Conservation (phyloP, 2,329 filamentous ascomycete species). For the Fusarium veterinarium region DNA sequence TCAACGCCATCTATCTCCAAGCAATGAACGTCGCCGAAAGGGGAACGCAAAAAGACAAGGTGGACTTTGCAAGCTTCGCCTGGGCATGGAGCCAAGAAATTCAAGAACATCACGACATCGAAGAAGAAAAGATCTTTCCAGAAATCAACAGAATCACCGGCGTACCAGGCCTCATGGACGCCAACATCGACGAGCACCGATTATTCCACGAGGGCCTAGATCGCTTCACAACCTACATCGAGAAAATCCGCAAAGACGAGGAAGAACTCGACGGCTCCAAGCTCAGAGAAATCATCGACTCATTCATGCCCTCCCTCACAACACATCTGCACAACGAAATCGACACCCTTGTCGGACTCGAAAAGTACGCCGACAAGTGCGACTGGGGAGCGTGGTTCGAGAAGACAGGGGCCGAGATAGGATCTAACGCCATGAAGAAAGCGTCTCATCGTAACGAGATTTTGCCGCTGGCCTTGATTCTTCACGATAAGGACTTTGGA, state of each 20-base stretch:
- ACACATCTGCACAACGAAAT: conserved; percentile 56
- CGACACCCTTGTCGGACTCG: conserved; percentile 49
- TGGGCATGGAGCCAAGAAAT: conserved; percentile 49
- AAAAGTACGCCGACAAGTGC: conserved; percentile 49
- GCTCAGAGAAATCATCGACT: conserved; percentile 35
- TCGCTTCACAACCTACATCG: conserved; percentile 48
- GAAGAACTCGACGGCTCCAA: conserved; percentile 48
- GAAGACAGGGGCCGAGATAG: conserved; percentile 28
- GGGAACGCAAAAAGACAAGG: conserved; percentile 47
- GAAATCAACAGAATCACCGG: conserved; percentile 51
- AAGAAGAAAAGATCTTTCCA: conserved; percentile 55
- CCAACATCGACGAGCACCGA: conserved; percentile 56
- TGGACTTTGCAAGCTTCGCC: conserved; percentile 50
- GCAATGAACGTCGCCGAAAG: conserved; percentile 47
- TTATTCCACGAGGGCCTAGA: conserved; percentile 53
- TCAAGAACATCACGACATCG: conserved; percentile 53
- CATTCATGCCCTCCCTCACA: conserved; percentile 48
- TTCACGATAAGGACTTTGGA: conserved; percentile 46
- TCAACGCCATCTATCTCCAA: conserved; percentile 55
- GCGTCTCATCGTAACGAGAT: conserved; percentile 33
- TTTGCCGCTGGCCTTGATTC: conserved; percentile 41
- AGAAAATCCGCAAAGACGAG: conserved; percentile 42
- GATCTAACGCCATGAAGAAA: conserved; percentile 27
- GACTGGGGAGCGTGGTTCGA: conserved; percentile 50
- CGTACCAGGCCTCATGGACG: conserved; percentile 53